A percentile compares a stretch with the other conserved stretches of the same genome.
phyloP scores from a whole-genome alignment of 495 filamentous ascomycete genomes.

The Amphirosellinia nigrospora region DNA sequence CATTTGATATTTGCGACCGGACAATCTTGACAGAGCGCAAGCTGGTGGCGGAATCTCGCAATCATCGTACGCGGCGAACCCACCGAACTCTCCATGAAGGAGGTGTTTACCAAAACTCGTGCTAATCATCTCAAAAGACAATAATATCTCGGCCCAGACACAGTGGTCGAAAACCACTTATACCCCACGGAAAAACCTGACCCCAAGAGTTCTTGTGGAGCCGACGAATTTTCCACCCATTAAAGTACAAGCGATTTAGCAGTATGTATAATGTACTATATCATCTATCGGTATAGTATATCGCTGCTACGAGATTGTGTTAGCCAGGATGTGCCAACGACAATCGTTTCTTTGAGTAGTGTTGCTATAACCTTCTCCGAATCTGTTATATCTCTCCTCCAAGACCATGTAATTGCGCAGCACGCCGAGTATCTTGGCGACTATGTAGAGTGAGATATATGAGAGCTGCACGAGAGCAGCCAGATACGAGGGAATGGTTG shows the following conservation, averaged over 20 bases:
- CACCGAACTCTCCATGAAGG: not conserved
- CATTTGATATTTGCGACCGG: not conserved
- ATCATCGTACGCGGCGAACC: not conserved
- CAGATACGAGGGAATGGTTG: not conserved
- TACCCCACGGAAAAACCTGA: not conserved
- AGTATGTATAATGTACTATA: not conserved
- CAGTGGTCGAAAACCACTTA: not conserved
- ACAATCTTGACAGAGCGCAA: not conserved
- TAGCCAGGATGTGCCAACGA: not conserved
- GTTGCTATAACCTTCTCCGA: not conserved
- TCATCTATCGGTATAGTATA: not conserved
- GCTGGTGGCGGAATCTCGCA: not conserved
- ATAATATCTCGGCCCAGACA: not conserved
- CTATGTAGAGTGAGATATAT: conserved; percentile 8
- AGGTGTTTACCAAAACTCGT: not conserved
- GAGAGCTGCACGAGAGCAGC: not conserved
- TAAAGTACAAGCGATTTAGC: not conserved
- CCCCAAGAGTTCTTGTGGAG: not conserved
- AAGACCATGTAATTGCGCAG: not conserved
- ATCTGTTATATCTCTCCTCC: not conserved
- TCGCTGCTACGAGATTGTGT: not conserved
- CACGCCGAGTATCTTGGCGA: not conserved
- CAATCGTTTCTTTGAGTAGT: not conserved
- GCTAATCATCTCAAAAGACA: not conserved
- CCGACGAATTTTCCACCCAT: conserved; percentile 16